Evolutionary conservation across 164 flowering plant species (phyloP), one percentile per base, ranked within the genome.

Genomic region (Platanus orientalis): DNA sequence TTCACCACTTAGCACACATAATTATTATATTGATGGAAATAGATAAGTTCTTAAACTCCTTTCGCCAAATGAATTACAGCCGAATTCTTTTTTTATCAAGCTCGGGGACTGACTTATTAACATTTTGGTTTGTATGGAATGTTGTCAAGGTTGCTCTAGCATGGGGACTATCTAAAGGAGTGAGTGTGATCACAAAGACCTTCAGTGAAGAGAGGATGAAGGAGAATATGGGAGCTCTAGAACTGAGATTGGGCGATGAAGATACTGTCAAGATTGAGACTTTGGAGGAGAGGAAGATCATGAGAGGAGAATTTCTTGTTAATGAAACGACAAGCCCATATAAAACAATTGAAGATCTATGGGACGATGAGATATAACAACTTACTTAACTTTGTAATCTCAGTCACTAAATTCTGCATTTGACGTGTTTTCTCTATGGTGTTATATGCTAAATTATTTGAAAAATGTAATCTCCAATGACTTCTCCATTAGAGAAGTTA

Each of bases 121-220:
- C 47, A 42, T 9, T 42, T 42, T 42, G 47, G 47, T 42, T 42
- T 42, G 16, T 4, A 11, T 32, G 36, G 52, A 26, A 23, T 23
- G 47, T 23, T 56, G 1, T 66, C 45, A 61, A 88, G 95, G 89
- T 89, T 65, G 92, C 90, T 27, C 64, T 90, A 14, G 62, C 75
- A 53, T 90, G 96, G 96, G 94, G 93, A 32, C 13, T 87, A 61
- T 81, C 84, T 34, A 85, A 75, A 58, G 94, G 94, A 42, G 66
- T 79, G 20, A 84, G 88, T 66, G 84, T 84, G 64, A 82, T 90
- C 0, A 83, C 73, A 57, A 90, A 86, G 78, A 87, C 92, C 75
- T 87, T 86, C 72, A 82, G 81, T 62, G 32, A 64, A 14, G 66
- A 63, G 6, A 79, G 96, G 63, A 66, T 90, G 81, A 77, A 72